Evolutionary conservation across 192 early-diverging fungal species (phyloP).

Genomic region (Coemansia sp.): DNA sequence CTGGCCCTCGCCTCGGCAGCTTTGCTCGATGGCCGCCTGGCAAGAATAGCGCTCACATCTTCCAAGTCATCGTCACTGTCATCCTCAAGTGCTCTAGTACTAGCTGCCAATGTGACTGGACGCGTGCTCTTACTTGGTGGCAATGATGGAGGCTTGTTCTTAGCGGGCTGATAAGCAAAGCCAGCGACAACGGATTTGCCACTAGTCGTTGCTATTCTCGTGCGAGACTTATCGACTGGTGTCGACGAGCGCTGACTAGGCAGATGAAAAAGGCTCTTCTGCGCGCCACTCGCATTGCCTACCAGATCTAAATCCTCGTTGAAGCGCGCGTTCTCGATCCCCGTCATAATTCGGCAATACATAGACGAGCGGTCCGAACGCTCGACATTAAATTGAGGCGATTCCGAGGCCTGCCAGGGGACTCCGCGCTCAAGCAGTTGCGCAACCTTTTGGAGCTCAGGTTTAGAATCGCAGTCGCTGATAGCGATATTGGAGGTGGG

Average conservation of each 20-base stretch:
- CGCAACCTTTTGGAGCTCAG: constrained; percentile 9
- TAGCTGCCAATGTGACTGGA: neutral
- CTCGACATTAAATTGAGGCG: constrained; percentile 23
- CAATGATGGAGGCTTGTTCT: neutral
- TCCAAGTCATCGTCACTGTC: constrained; percentile 23
- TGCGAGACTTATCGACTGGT: neutral
- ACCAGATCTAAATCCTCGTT: neutral
- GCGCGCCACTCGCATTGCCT: neutral
- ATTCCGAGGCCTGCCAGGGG: constrained; percentile 41
- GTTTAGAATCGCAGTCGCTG: neutral
- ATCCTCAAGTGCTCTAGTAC: neutral
- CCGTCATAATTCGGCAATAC: constrained; percentile 41
- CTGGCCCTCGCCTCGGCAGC: neutral
- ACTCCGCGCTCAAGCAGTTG: constrained; percentile 32
- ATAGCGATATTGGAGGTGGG: neutral
- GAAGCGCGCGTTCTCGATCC: constrained; percentile 42
- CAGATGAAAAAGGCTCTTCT: constrained; percentile 25
- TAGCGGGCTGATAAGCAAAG: neutral
- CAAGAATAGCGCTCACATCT: constrained; percentile 8
- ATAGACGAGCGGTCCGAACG: constrained; percentile 29
- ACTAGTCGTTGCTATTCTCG: neutral
- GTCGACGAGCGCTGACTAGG: neutral
- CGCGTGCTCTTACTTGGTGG: neutral
- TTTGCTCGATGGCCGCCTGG: neutral
- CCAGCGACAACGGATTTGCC: neutral